These are phyloP conservation scores for Pyrrhoderma noxium DNA, from an alignment of 1,284 basidiomycete species.

Conservation along the genomic window DNA sequence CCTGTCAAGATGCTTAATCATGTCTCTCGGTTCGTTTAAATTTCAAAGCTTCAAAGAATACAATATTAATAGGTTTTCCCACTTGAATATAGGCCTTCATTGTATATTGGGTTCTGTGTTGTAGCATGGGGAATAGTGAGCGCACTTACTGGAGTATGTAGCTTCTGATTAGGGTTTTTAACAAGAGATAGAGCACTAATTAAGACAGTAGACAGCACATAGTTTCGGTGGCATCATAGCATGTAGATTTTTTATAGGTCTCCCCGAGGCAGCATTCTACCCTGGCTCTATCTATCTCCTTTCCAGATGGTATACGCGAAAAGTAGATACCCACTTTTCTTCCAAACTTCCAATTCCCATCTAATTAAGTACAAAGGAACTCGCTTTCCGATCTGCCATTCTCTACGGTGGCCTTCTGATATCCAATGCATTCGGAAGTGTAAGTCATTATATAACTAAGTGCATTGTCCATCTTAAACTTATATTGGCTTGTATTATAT, in stretches of 20 bases:
- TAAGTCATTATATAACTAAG: conserved; percentile 32
- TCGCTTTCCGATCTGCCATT: conserved; percentile 62
- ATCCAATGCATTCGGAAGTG: conserved; percentile 70
- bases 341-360: background rate
- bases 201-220: conserved; percentile 44
- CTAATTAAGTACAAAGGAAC: conserved; percentile 36
- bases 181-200: too few relatives aligned
- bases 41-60: too few relatives aligned
- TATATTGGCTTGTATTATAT: conserved; percentile 12
- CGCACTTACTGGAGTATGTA: conserved; percentile 48
- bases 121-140: conserved; percentile 60
- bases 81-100: conserved; percentile 39
- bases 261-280: conserved; percentile 40
- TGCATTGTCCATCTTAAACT: too few relatives aligned
- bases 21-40: conserved; percentile 21
- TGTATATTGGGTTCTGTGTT: conserved; percentile 54
- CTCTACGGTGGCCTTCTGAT: conserved; percentile 64
- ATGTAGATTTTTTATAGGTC: conserved; percentile 53
- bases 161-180: conserved; percentile 22
- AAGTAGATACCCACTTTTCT: conserved; percentile 24
- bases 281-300: conserved; percentile 22
- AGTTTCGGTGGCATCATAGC: conserved; percentile 50
- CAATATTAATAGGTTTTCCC: too few relatives aligned
- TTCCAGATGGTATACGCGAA: conserved; percentile 22
- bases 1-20: conserved; percentile 19